Percentiles rank a stretch among this genome's conserved stretches.
phyloP scores from a whole-genome alignment of 441 rosid genomes.

The California macrophylla region DNA sequence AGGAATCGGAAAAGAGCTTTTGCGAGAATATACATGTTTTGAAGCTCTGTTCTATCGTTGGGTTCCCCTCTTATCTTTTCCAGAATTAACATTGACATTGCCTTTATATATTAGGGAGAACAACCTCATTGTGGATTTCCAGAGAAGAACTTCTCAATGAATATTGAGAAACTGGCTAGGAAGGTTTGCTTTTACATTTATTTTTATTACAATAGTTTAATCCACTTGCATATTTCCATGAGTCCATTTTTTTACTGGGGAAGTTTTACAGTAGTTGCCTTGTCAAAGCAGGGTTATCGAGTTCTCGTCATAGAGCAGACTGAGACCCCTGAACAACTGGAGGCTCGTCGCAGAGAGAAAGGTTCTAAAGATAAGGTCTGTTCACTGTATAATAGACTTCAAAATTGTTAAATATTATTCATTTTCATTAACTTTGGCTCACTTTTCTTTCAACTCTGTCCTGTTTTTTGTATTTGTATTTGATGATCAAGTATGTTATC shows the following conservation, averaged over 20 bases:
- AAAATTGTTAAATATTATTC: background rate
- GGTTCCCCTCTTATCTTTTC: background rate
- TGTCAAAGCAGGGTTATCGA: conserved; percentile 71
- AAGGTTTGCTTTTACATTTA: conserved; percentile 45
- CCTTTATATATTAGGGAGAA: conserved; percentile 57
- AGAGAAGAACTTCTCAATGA: conserved; percentile 80
- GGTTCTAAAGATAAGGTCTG: conserved; percentile 92
- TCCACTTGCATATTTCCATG: conserved; percentile 14
- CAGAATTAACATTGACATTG: conserved; percentile 17
- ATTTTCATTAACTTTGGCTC: conserved; percentile 6
- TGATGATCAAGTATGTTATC: conserved; percentile 7
- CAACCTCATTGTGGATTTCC: conserved; percentile 99
- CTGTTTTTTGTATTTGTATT: background rate
- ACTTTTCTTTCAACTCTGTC: conserved; percentile 3
- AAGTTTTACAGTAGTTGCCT: conserved; percentile 21
- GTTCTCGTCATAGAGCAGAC: conserved; percentile 96
- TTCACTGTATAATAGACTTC: conserved; percentile 10
- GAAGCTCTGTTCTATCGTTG: background rate
- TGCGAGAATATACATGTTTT: background rate
- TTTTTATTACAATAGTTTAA: conserved; percentile 13
- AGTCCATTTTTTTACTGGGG: conserved; percentile 10
- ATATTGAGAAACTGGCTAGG: conserved; percentile 81
- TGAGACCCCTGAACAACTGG: conserved; percentile 96
- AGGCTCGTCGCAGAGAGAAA: conserved; percentile 76
- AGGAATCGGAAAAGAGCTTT: background rate